Conservation (phyloP, 2,329 filamentous ascomycete species). For the Monilinia vaccinii-corymbosi region DNA sequence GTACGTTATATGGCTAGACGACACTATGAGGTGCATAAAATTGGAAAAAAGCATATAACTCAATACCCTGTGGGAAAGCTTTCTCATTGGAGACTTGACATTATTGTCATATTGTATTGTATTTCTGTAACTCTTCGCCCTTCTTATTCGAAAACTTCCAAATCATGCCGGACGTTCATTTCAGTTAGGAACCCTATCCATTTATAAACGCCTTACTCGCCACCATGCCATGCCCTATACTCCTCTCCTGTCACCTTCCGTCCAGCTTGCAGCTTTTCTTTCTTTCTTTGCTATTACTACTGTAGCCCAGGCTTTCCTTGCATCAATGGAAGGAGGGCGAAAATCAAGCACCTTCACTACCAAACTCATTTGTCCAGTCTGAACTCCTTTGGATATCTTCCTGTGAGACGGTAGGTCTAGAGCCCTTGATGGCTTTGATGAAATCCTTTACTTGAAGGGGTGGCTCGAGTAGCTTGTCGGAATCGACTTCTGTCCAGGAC, state of each 20-base stretch:
- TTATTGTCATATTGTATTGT: not conserved
- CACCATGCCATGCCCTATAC: constrained; percentile 1
- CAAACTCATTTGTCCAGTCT: constrained; percentile 95
- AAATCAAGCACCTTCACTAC: constrained; percentile 61
- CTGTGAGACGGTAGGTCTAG: constrained; percentile 79
- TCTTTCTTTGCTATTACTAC: not conserved
- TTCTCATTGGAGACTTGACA: not conserved
- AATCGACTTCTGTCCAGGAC: constrained; percentile 82
- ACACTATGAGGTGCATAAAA: constrained; percentile 8
- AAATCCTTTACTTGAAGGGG: constrained; percentile 86
- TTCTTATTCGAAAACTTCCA: not conserved
- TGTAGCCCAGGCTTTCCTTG: constrained; percentile 7
- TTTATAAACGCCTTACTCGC: constrained; percentile 6
- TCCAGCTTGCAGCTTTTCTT: not conserved
- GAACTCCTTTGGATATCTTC: constrained; percentile 77
- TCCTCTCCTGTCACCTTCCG: not conserved
- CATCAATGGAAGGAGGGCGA: not conserved
- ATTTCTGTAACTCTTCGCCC: not conserved
- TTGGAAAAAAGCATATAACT: constrained; percentile 8
- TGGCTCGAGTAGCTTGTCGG: constrained; percentile 78
- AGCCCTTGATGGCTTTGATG: constrained; percentile 79
- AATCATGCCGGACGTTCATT: not conserved
- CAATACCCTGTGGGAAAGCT: not conserved
- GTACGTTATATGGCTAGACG: constrained; percentile 3
- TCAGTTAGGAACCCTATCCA: constrained; percentile 1